phyloP scores from a whole-genome alignment of 2,329 filamentous ascomycete species.

The Ophiostoma montium region DNA sequence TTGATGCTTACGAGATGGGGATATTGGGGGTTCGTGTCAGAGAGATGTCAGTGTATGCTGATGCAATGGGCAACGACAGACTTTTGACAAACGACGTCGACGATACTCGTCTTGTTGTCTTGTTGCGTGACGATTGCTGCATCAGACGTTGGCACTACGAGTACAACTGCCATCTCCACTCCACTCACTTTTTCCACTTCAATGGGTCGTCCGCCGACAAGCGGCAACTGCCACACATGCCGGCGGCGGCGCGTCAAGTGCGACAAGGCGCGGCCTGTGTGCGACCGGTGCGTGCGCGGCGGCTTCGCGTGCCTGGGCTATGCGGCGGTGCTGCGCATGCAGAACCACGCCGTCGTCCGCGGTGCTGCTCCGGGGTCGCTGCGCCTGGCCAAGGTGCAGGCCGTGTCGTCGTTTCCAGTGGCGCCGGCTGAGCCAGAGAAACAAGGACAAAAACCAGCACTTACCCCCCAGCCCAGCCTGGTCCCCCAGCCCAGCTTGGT shows the following conservation, averaged over 20 bases:
- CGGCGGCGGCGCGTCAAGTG: conserved; percentile 18
- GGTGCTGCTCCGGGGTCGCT: conserved; percentile 14
- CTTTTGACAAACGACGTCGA: no score
- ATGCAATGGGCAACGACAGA: no score
- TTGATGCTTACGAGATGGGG: no score
- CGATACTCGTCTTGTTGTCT: no score
- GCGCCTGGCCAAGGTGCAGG: conserved; percentile 15
- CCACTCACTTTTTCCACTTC: no score
- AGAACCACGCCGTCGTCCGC: conserved; percentile 15
- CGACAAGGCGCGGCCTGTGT: conserved; percentile 16
- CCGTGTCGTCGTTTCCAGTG: conserved; percentile 13
- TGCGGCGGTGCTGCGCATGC: conserved; percentile 17
- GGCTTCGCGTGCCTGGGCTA: conserved; percentile 17
- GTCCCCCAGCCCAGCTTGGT: conserved; percentile 12
- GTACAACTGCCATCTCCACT: background rate
- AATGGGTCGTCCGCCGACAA: conserved; percentile 18
- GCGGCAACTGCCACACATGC: conserved; percentile 19
- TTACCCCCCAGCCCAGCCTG: conserved; percentile 9
- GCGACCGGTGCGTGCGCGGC: conserved; percentile 15
- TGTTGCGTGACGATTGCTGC: no score
- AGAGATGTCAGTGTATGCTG: no score
- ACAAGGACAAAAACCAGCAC: background rate
- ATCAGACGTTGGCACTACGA: no score
- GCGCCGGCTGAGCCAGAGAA: background rate
- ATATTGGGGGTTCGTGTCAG: no score